Base-by-base conservation (phyloP, 768 basidiomycete genomes). In the Lactarius sp. region DNA sequence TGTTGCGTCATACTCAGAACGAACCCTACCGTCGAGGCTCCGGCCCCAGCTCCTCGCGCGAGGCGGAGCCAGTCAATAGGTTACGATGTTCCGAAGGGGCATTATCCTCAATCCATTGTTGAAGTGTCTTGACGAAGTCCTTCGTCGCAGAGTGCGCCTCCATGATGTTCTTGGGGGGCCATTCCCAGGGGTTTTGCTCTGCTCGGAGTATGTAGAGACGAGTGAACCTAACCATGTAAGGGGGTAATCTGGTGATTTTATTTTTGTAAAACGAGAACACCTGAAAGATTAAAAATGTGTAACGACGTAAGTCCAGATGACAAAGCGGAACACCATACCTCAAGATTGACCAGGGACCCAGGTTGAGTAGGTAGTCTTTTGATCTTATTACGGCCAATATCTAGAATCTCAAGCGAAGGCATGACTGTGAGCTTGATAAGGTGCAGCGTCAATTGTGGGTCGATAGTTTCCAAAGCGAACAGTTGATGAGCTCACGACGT, bases 381-480 rank as follows among this genome's bases (percentile, higher is more conserved):
- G 69, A 99, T 84, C 75, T 87, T 92, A 77, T 99, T 99, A 68
- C 91, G 86, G 67, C 92, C 94, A 49, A 99, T 82, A 74, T 99
- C 97, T 66, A 99, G 78, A 62, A 94, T 96, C 75, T 99, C 96
- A 59, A 99, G 80, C 6, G 88, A 87, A 3, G 88, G 85, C 77
- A 98, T 85, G 18, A 84, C 77, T 51, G 90, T 92, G 50, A 97
- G 79, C 94, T 96, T 68, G 13, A 50, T 55, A 36, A 66, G 56
- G 54, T 54, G 49, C 14, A 50, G 66, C 31, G 37, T 53, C 34
- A 54, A 22, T 39, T 31, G 13, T 57, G 22, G 46, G 14, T 39
- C 13, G 60, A 42, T n/a, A 7, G 12, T 18, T 27, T 52, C 6
- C 10, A 4, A 56, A 12, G 34, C n/a, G 20, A 39, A 53, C 54